phyloP scores from a whole-genome alignment of 2,329 filamentous ascomycete species.

The Ophiostoma tasmaniense region DNA sequence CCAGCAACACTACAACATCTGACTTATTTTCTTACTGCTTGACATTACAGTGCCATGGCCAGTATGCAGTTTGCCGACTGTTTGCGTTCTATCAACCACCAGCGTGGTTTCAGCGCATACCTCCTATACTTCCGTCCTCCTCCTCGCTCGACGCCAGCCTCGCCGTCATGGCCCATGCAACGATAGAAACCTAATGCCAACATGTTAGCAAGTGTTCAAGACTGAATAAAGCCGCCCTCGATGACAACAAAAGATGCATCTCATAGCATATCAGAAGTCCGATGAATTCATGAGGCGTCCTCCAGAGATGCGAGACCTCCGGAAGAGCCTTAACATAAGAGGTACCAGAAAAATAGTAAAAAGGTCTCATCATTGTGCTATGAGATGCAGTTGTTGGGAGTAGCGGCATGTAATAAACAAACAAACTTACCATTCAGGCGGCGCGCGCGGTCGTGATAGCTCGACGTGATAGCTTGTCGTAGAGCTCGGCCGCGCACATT shows the following conservation, averaged over 20 bases:
- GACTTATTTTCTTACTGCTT: not conserved
- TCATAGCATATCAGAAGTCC: constrained; percentile 63
- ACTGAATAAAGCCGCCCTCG: not conserved
- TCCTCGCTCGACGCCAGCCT: not conserved
- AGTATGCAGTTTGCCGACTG: not conserved
- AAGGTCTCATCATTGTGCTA: constrained; percentile 59
- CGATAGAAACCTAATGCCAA: not conserved
- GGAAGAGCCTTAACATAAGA: constrained; percentile 75
- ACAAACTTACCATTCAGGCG: constrained; percentile 11
- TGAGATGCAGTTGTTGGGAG: not conserved
- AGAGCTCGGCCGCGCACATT: constrained; percentile 1
- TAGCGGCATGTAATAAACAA: not conserved
- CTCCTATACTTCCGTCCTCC: not conserved
- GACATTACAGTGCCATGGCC: not conserved
- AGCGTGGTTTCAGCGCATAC: not conserved
- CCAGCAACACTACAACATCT: not conserved
- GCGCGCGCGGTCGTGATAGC: not conserved
- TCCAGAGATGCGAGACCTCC: constrained; percentile 26
- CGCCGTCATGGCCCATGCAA: not conserved
- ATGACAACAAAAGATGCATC: not conserved
- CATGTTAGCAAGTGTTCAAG: not conserved
- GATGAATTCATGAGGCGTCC: constrained; percentile 63
- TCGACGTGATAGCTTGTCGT: not conserved
- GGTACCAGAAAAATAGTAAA: constrained; percentile 78
- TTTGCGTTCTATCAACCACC: not conserved